Evolutionary conservation across 805 yeast species (phyloP), one percentile per base, ranked within the genome.

Genomic region (Ogataea kodamae): DNA sequence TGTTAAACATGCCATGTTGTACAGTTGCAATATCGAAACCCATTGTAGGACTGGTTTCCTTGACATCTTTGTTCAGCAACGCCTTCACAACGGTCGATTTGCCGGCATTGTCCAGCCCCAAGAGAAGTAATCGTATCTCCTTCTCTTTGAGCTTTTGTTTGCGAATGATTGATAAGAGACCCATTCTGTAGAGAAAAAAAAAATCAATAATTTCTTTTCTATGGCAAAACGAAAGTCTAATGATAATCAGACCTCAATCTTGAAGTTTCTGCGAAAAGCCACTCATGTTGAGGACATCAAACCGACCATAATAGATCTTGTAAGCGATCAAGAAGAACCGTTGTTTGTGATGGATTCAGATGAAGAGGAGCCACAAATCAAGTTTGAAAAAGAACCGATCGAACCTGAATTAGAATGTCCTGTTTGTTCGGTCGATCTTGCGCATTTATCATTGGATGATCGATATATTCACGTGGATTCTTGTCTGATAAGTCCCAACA

Each of bases 21-120:
- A 83, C 49, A 1, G 89, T 76, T 30, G 74, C 70, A 43, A 89
- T 90, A 48, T 77, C 81, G 59, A 89, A 90, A 10, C 97, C 97
- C 69, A 89, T 72, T 0, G 97, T 89, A 0, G 97, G 97, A 7
- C 85, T 71, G 5, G 88, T 77, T n/a, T 63, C 64, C 6, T 55
- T 48, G 5, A 71, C 66, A 39, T 76, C 76, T 43, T 69, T 63
- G 16, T 65, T 43, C 59, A 81, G 64, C 10, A 85, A 52, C 12
- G 65, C 53, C 38, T 78, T 77, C 14, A 88, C 80, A 2, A 90
- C 72, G 0, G 96, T 84, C 2, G 96, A 83, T 56, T 89, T 89
- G 2, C 97, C 97, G 1, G 96, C 74, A 56, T 86, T 87, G 54
- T 89, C 97, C 3, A 89, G 71, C 0, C 97, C 97, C 9, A 89